phyloP scores from a whole-genome alignment of 2,329 filamentous ascomycete genomes.

The Aspergillus spinulosporus region DNA sequence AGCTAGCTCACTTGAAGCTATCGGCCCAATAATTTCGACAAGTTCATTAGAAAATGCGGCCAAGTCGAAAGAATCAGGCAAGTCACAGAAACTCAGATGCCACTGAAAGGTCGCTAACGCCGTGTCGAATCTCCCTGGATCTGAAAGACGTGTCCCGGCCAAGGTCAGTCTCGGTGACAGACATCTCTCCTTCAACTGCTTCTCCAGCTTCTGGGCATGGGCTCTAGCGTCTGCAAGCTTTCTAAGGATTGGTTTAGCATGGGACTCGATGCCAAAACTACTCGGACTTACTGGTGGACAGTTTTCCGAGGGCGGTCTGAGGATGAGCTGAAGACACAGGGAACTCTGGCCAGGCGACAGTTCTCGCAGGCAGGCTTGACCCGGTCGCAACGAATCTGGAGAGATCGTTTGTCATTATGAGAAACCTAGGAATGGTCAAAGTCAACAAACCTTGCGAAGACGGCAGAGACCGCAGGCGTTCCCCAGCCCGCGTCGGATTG shows the following conservation, averaged over 20 bases:
- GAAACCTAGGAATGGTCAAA: neutral
- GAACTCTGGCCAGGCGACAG: conserved; percentile 23
- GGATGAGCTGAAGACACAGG: conserved; percentile 25
- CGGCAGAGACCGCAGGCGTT: conserved; percentile 28
- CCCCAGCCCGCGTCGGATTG: neutral
- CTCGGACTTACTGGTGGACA: conserved; percentile 25
- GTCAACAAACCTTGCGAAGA: conserved; percentile 23
- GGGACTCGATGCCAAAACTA: neutral
- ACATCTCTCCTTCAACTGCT: neutral
- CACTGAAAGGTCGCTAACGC: neutral
- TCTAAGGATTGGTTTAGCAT: conserved; percentile 3
- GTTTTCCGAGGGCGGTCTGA: conserved; percentile 21
- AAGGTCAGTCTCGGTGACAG: neutral
- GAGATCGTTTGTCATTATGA: too few species aligned
- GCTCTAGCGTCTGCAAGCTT: conserved; percentile 24
- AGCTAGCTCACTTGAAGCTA: neutral
- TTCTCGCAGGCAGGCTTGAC: conserved; percentile 30
- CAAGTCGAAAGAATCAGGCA: neutral
- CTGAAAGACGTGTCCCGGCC: neutral
- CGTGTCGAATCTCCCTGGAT: neutral
- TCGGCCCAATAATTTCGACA: neutral
- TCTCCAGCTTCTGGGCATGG: conserved; percentile 16
- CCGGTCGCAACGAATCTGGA: conserved; percentile 30
- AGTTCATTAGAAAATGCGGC: neutral
- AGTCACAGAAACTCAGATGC: conserved; percentile 1